Base-by-base conservation (phyloP, 2,329 filamentous ascomycete species). In the Xylaria sp. region DNA sequence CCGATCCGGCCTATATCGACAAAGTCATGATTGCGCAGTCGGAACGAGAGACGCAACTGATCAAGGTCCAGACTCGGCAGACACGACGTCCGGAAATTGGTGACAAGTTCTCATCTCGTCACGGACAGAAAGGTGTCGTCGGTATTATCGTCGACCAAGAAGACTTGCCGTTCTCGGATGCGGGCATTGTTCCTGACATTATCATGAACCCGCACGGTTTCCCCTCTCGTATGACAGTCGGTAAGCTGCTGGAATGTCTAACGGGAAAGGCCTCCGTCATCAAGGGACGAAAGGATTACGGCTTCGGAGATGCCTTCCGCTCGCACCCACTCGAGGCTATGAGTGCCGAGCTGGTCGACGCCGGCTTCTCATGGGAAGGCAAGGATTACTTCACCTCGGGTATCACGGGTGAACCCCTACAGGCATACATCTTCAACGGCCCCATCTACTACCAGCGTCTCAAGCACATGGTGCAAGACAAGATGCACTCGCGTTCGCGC, bases 191-290 rank as follows among this genome's bases (percentile, higher is more conserved):
- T n/a, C 94, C 94, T 0, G 94, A 99, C 75, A 97, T 99, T 67
- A 99, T 99, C 84, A 99, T 99, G 94, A 99, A 99, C 79, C 94
- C 95, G 0, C 94, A 99, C 77, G 94, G 94, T 86, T 99, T 99
- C 82, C 94, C 94, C 1, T 97, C 93, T 37, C 94, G 94, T 75
- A 99, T 99, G 94, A 99, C 94, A 57, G 94, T 99, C 63, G 94
- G 94, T 37, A 99, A 99, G 76, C 89, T 99, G 80, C 84, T 99
- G 54, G 94, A 99, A 73, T 90, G 96, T 50, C 81, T 99, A 13
- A 91, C 92, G 0, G 94, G 94, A 65, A 99, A 99, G 76, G 94
- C 94, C 0, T 91, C 92, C 10, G 87, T 99, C 1, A 76, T 99
- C 3, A 84, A 88, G 60, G 94, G 94, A 3, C 87, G 88, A 6